Conservation (phyloP, 1,284 basidiomycete genomes). For the Boletus semigastroideus region DNA sequence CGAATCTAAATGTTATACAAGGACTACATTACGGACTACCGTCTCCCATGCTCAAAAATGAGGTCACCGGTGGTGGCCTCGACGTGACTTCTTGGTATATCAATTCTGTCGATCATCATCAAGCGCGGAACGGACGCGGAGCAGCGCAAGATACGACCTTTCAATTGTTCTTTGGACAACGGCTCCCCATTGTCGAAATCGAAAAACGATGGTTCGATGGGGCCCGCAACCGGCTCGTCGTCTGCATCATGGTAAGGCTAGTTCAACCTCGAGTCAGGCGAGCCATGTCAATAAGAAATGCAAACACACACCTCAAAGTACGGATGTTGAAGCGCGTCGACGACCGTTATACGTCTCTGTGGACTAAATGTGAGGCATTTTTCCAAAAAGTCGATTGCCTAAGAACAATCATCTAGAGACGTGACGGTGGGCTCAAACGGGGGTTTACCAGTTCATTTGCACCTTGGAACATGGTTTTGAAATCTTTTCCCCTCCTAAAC, state of each 20-base stretch:
- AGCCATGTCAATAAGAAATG: not conserved
- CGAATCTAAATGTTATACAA: too few relatives aligned
- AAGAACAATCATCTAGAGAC: not conserved
- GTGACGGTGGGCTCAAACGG: not conserved
- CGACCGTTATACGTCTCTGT: conserved; percentile 85
- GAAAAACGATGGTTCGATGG: conserved; percentile 85
- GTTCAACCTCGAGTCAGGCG: not conserved
- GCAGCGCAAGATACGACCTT: conserved; percentile 47
- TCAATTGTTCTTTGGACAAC: conserved; percentile 68
- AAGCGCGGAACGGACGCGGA: not conserved
- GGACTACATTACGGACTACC: conserved; percentile 2
- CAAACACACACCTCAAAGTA: conserved; percentile 72
- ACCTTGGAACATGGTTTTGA: conserved; percentile 73
- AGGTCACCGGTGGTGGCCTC: conserved; percentile 12
- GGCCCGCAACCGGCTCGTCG: conserved; percentile 82
- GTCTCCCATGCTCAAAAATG: conserved; percentile 14
- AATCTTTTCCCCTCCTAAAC: conserved; percentile 84
- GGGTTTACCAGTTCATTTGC: conserved; percentile 71
- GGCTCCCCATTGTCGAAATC: conserved; percentile 78
- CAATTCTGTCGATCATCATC: conserved; percentile 16
- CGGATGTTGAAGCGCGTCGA: conserved; percentile 88
- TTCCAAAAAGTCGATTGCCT: conserved; percentile 88
- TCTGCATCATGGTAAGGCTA: conserved; percentile 83
- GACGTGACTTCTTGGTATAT: conserved; percentile 32
- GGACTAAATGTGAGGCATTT: conserved; percentile 92